Base-by-base conservation (phyloP, 179 eudicot species). In the Beta lomatogona region DNA sequence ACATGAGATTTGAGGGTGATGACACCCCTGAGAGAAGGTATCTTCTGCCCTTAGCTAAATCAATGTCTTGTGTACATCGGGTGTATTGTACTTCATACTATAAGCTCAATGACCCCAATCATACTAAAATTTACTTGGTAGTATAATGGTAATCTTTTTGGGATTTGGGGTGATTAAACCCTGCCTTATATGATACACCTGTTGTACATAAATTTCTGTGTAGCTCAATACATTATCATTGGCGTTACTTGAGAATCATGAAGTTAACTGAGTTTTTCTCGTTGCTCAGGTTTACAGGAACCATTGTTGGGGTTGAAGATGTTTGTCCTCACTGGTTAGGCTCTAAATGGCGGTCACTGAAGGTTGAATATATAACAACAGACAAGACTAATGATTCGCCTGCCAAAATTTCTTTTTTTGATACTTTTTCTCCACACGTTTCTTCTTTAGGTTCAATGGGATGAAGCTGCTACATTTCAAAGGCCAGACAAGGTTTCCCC, bases 11-110 rank as follows among this genome's bases (percentile, higher is more conserved):
- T 77, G 98, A 95, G 84, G 98, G 93, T 44, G 98, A 95, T 70
- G 98, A 95, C 72, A 82, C 89, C 21, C 97, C 95, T 7, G 98
- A 95, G 84, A 92, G 93, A 88, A 91, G 92, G 98, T 92, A 83
- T 31, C 15, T 44, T 46, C 12, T 54, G 76, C 52, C 21, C 71
- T 60, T 5, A 70, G 25, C 58, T 64, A 15, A 9, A 36, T 77
- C 4, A 3, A 3, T 63, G 12, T 63, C 21, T 63, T 22, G 10
- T 7, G 15, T 63, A 9, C 9, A 52, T 11, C 55, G 36, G 15
- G 16, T 54, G 41, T 36, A 36, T 36, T 36, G 41, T 36, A 36
- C 41, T 2, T 2, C 41, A 36, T 36, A 36, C 41, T 36, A 36
- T 36, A 36, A 36, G 41, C 41, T 36, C 41, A 36, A 36, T 36